Conservation (phyloP, 2,329 filamentous ascomycete species). For the Tolypocladium guangdongense region DNA sequence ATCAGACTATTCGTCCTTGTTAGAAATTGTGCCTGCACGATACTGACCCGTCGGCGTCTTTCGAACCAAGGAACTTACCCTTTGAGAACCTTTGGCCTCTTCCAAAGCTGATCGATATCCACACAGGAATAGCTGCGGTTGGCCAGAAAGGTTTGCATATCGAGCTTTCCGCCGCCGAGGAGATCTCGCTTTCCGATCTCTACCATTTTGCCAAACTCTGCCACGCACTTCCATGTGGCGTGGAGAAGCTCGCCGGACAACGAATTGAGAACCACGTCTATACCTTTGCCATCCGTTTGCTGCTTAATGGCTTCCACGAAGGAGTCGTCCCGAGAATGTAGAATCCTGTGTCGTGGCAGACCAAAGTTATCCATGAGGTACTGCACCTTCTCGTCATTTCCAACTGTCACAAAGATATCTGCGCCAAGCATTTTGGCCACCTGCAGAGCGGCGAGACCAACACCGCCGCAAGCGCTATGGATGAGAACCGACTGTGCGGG, state of each 20-base stretch:
- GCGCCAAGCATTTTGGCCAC: constrained; percentile 14
- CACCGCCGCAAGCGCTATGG: constrained; percentile 17
- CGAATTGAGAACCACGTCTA: constrained; percentile 21
- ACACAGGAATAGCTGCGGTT: constrained; percentile 20
- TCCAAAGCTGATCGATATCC: constrained; percentile 13
- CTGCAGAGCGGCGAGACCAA: constrained; percentile 18
- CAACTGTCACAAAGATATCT: constrained; percentile 15
- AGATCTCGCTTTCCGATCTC: constrained; percentile 26
- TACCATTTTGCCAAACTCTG: constrained; percentile 21
- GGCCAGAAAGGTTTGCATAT: constrained; percentile 30
- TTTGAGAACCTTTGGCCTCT: background rate
- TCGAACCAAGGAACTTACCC: background rate
- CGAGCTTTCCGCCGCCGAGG: constrained; percentile 22
- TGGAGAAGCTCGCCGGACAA: constrained; percentile 17
- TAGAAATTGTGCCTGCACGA: background rate
- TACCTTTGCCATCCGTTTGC: constrained; percentile 14
- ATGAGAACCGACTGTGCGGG: constrained; percentile 16
- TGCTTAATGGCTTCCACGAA: constrained; percentile 14
- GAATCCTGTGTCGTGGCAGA: constrained; percentile 14
- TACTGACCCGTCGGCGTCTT: background rate
- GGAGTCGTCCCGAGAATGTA: constrained; percentile 13
- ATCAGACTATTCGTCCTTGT: background rate
- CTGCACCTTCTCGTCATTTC: constrained; percentile 15
- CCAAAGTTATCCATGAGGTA: constrained; percentile 11
- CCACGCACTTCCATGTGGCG: constrained; percentile 23